Evolutionary conservation across 306 rosid species (phyloP).

Genomic region (Vigna angularis): DNA sequence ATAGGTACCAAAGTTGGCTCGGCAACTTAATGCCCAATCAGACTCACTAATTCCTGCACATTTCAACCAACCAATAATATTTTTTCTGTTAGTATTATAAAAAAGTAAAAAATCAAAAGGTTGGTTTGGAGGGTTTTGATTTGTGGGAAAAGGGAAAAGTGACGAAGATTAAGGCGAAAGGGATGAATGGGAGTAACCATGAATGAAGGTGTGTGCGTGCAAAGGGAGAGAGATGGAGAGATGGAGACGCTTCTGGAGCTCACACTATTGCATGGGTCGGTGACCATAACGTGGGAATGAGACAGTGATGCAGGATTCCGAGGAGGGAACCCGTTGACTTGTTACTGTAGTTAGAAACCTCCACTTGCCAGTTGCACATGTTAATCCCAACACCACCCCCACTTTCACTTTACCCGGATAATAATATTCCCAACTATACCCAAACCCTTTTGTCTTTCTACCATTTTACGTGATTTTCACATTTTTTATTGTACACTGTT

Average conservation of each 20-base stretch:
- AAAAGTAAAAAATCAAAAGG: not conserved
- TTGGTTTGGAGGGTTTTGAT: slow-evolving; percentile 23
- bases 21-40: slow-evolving; percentile 47
- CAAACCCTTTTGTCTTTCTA: slow-evolving; percentile 26
- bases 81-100: not conserved
- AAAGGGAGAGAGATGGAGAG: slow-evolving; percentile 2
- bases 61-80: slow-evolving; percentile 25
- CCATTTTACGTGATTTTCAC: slow-evolving; percentile 27
- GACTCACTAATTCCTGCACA: slow-evolving; percentile 42
- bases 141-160: slow-evolving; percentile 47
- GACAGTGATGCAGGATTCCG: slow-evolving; percentile 57
- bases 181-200: slow-evolving; percentile 46
- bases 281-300: slow-evolving; percentile 67
- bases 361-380: slow-evolving; percentile 72
- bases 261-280: slow-evolving; percentile 61
- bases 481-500: not conserved
- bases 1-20: slow-evolving; percentile 48
- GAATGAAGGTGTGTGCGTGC: slow-evolving; percentile 20
- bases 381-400: slow-evolving; percentile 47
- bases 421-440: slow-evolving; percentile 43
- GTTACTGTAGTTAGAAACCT: slow-evolving; percentile 55
- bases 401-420: slow-evolving; percentile 45
- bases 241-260: slow-evolving; percentile 21
- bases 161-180: slow-evolving; percentile 66
- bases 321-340: slow-evolving; percentile 69